Evolutionary conservation across 805 yeast genomes (phyloP), one percentile per base, ranked within the genome.

Genomic region (Metahyphopichia silvanorum): DNA sequence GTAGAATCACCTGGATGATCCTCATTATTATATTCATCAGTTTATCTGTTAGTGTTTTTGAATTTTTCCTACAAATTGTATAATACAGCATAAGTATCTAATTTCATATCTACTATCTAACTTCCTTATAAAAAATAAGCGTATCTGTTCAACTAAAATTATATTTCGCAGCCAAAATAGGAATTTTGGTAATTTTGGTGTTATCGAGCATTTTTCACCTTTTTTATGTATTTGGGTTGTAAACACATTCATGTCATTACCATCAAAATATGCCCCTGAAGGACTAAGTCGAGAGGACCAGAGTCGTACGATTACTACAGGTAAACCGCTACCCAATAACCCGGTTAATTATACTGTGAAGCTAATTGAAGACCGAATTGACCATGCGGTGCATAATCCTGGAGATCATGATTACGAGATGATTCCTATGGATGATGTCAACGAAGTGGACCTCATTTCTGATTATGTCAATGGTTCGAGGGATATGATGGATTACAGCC

Each of bases 1-100:
- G 88, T 18, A 71, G 95, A 47, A 86, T 93, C 38, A 89, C 98
- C 1, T 80, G 87, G 77, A 81, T 91, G 75, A 80, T 93, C 38
- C 86, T 93, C 35, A 66, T 82, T 16, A 83, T 93, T 13, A 86
- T 93, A 43, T 78, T 82, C 22, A 57, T 89, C 25, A 84, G 91
- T 39, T 76, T 91, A 27, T 54, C 78, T 15, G 95, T 93, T 21
- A 83, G 95, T 15, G 57, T 80, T 28, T 63, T 81, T 34, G 95
- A 86, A 57, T 86, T 51, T 58, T 72, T 40, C 63, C 78, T 44
- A 51, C 94, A 53, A 72, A 76, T 55, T 9, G 16, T 62, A 11
- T 50, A 44, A 37, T 11, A n/a, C n/a, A 10, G 11, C 13, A 21
- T 29, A 23, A 19, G 16, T 19, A 27, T 22, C 16, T 21, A 8